Conservation (phyloP, 345 rosid genomes). For the Salix suchowensis region DNA sequence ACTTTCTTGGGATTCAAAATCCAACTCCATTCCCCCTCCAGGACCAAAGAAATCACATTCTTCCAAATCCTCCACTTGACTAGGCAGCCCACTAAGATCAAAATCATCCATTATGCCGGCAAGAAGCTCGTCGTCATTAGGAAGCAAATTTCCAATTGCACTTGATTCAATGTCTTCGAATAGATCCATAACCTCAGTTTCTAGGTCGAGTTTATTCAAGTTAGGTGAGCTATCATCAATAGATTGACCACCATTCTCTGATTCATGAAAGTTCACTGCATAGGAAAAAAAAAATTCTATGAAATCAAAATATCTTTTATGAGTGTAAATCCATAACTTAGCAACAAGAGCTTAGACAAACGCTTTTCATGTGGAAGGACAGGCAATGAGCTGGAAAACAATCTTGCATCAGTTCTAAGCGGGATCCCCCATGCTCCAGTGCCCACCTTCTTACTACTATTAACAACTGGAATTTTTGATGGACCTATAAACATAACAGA, state of each 20-base stretch:
- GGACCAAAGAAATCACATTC: slow-evolving; percentile 78
- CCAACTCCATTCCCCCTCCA: slow-evolving; percentile 90
- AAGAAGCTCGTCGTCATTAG: slow-evolving; percentile 83
- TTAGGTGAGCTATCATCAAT: slow-evolving; percentile 49
- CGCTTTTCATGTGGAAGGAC: slow-evolving; percentile 72
- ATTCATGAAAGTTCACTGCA: slow-evolving; percentile 65
- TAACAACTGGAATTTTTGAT: slow-evolving; percentile 27
- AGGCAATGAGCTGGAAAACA: slow-evolving; percentile 84
- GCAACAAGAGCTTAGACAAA: slow-evolving; percentile 28
- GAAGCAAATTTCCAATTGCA: slow-evolving; percentile 55
- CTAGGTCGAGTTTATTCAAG: slow-evolving; percentile 36
- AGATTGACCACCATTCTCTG: slow-evolving; percentile 39
- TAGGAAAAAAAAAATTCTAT: slow-evolving; percentile 15
- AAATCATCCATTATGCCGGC: slow-evolving; percentile 81
- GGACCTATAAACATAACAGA: slow-evolving; percentile 24
- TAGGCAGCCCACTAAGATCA: slow-evolving; percentile 58
- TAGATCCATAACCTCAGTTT: slow-evolving; percentile 46
- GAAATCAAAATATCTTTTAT: neutral
- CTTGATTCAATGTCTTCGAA: slow-evolving; percentile 46
- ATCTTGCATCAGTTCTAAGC: slow-evolving; percentile 45
- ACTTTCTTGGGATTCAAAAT: slow-evolving; percentile 55
- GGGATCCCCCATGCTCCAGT: slow-evolving; percentile 54
- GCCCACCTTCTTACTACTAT: slow-evolving; percentile 28
- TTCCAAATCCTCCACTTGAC: slow-evolving; percentile 65
- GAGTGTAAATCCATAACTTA: neutral